phyloP scores from a whole-genome alignment of 1,284 basidiomycete species.

The Ustilago crameri region DNA sequence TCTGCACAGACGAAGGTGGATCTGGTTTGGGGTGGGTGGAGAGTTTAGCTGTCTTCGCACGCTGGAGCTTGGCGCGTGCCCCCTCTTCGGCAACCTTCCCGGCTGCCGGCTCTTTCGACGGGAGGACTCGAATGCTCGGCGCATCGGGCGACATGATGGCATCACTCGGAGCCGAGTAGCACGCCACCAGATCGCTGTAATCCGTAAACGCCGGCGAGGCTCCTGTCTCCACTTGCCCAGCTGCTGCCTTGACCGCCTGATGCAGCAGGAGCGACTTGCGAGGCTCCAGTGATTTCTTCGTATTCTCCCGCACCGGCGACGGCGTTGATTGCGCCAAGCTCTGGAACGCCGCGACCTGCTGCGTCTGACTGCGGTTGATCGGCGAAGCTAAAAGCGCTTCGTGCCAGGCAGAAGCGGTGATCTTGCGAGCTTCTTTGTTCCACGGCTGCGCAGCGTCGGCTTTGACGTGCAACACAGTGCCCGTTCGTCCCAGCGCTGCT shows the following conservation, averaged over 20 bases:
- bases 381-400: slow-evolving; percentile 30
- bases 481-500: slow-evolving; percentile 3
- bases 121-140: slow-evolving; percentile 9
- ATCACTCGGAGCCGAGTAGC: slow-evolving; percentile 37
- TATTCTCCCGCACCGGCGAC: background rate
- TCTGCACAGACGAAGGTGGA: slow-evolving; percentile 2
- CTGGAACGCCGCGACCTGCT: slow-evolving; percentile 1
- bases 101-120: background rate
- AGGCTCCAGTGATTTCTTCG: slow-evolving; percentile 2
- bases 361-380: slow-evolving; percentile 14
- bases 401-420: slow-evolving; percentile 23
- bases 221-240: background rate
- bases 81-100: slow-evolving; percentile 2
- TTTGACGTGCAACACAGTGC: slow-evolving; percentile 31
- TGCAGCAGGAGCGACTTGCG: slow-evolving; percentile 24
- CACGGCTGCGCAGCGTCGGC: slow-evolving; percentile 25
- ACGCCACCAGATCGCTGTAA: slow-evolving; percentile 37
- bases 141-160: slow-evolving; percentile 2
- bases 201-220: slow-evolving; percentile 24
- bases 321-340: background rate
- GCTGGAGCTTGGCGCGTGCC: slow-evolving; percentile 28
- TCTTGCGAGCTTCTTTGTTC: slow-evolving; percentile 26
- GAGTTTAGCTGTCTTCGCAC: slow-evolving; percentile 28
- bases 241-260: slow-evolving; percentile 11
- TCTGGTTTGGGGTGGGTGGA: background rate